phyloP scores from a whole-genome alignment of 352 stramenopile genomes.

The Thraustochytrium sp. region DNA sequence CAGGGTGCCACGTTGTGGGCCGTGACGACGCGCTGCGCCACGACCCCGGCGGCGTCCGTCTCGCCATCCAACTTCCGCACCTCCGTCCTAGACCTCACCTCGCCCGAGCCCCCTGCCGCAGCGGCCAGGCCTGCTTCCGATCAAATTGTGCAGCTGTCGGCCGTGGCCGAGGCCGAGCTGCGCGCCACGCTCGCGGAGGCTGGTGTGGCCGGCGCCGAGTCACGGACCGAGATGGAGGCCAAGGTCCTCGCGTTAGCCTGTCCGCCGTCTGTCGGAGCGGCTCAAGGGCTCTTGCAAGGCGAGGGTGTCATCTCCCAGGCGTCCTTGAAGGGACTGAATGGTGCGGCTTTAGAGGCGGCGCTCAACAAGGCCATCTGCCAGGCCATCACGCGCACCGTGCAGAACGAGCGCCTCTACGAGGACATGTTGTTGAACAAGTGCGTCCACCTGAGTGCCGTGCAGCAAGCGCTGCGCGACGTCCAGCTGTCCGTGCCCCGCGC shows the following conservation, averaged over 20 bases:
- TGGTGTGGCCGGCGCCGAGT: neutral
- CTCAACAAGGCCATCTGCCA: conserved; percentile 25
- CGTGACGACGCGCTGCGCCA: neutral
- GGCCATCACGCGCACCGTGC: conserved; percentile 16
- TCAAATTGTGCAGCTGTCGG: too few species aligned
- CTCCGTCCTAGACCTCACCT: neutral
- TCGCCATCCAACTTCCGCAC: neutral
- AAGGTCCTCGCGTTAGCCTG: too few species aligned
- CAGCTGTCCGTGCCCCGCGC: neutral
- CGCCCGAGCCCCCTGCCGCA: too few species aligned
- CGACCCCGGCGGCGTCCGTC: neutral
- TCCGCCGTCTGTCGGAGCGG: neutral
- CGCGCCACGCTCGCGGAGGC: neutral
- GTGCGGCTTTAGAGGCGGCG: neutral
- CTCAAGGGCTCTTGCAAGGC: neutral
- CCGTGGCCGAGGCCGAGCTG: neutral
- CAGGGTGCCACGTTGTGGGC: neutral
- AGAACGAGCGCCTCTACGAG: conserved; percentile 19
- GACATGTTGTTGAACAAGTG: conserved; percentile 36
- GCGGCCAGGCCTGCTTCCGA: too few species aligned
- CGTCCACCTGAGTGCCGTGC: neutral
- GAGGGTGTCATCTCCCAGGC: neutral
- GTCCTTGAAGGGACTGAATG: neutral
- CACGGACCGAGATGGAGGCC: neutral
- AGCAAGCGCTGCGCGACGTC: neutral